Evolutionary conservation across 441 rosid species (phyloP).

Genomic region (Pelargonium cotyledonis): DNA sequence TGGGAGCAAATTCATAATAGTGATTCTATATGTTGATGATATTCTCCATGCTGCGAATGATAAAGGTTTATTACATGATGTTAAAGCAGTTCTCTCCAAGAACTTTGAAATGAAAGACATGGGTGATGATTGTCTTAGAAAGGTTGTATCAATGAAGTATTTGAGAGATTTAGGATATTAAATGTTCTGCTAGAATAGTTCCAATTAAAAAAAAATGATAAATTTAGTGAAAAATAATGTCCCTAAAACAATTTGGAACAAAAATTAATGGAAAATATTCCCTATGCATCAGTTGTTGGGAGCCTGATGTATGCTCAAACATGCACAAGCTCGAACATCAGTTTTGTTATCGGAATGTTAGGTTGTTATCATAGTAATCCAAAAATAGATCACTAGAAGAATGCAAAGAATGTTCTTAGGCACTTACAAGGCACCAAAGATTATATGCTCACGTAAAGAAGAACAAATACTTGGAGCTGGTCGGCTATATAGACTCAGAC

Average conservation of each 20-base stretch:
- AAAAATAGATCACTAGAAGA: no score
- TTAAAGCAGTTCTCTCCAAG: neutral
- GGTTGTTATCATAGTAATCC: no score
- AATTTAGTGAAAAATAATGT: neutral
- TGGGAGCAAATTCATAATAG: slow-evolving; percentile 7
- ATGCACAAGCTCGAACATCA: no score
- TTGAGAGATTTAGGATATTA: neutral
- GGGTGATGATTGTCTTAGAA: neutral
- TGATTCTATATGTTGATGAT: neutral
- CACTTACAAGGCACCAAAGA: no score
- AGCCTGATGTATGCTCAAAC: neutral
- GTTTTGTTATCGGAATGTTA: no score
- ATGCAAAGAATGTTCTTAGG: no score
- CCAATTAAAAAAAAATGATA: neutral
- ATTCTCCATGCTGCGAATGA: neutral
- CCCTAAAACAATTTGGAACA: neutral
- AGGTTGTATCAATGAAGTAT: neutral
- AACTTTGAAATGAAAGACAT: neutral
- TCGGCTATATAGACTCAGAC: neutral
- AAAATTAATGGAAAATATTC: neutral
- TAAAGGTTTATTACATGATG: neutral
- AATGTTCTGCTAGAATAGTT: neutral
- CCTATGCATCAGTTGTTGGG: neutral
- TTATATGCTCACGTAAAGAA: neutral
- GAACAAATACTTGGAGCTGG: neutral